phyloP scores from a whole-genome alignment of 306 rosid species.

The Cicer pinnatifidum region DNA sequence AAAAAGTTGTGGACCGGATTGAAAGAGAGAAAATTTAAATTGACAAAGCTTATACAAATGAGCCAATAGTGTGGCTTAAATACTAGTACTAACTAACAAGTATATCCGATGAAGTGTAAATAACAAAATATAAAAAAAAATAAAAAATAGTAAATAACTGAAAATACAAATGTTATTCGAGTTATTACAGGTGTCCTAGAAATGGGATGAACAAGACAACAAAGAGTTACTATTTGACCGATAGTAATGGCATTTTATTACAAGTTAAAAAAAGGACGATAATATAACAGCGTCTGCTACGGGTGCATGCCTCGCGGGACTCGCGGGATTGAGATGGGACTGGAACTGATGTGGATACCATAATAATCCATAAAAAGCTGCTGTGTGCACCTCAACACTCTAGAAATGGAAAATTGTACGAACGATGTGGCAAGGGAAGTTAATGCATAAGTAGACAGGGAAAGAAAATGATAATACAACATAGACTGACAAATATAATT shows the following conservation, averaged over 20 bases:
- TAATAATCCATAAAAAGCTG: constrained; percentile 20
- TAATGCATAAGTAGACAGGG: neutral
- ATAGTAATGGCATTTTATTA: constrained; percentile 3
- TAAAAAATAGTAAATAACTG: neutral
- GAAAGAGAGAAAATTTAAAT: neutral
- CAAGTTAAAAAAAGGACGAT: neutral
- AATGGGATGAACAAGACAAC: neutral
- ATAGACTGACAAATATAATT: neutral
- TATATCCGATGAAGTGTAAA: neutral
- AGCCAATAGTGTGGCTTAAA: neutral
- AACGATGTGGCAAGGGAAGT: neutral
- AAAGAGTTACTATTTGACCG: constrained; percentile 9
- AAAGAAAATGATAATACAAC: neutral
- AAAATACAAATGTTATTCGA: neutral
- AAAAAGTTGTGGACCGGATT: neutral
- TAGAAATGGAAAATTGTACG: constrained; percentile 10
- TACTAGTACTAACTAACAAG: neutral
- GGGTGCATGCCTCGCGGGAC: constrained; percentile 29
- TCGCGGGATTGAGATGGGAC: constrained; percentile 13
- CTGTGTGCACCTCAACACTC: neutral
- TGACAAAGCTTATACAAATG: neutral
- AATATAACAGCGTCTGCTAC: constrained; percentile 22
- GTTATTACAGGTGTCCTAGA: constrained; percentile 1
- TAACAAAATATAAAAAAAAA: neutral
- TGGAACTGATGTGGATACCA: neutral